Base-by-base conservation (phyloP, 352 stramenopile species). In the Plasmopara muralis region DNA sequence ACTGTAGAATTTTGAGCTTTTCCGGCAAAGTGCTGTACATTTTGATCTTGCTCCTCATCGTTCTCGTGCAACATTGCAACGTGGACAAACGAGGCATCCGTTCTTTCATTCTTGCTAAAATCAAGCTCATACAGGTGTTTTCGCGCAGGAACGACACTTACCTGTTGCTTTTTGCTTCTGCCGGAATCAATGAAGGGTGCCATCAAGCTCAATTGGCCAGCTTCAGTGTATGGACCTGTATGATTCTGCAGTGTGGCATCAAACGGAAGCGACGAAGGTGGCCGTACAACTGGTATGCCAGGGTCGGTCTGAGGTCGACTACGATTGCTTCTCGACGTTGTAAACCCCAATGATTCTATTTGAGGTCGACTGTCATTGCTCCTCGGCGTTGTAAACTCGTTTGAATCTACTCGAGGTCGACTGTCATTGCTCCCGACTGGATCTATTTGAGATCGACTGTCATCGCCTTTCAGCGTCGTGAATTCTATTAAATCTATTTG, bases 121-220 rank as follows among this genome's bases (percentile, higher is more conserved):
- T 68, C 60, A 13, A 68, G 39, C 13, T 68, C 55, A 13, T 68
- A 68, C 20, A 68, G 35, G 43, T 58, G 64, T 16, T 62, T 68
- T 31, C 42, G 45, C 29, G 62, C 54, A 16, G 46, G 15, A 55
- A 47, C 15, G 13, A 47, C 42, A 31, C 4, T 46, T 2, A 39
- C 13, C n/a, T 55, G 39, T 5, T 43, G 25, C 30, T 48, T 57
- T 50, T 64, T 61, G 30, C 28, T 58, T 55, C 50, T 64, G 37
- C 57, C 47, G 7, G 51, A 25, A n/a, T 78, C 69, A 33, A 69
- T 50, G 31, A 79, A 79, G 2, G 70, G 70, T 25, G 71, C 64
- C 57, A 75, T 69, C 9, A 64, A 56, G 41, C 66, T 79, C 13
- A 79, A 47, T 16, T 68, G 66, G 7, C 63, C 70, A 2, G 54